Conservation (phyloP, 2,329 filamentous ascomycete genomes). For the Dactylellina leptospora region DNA sequence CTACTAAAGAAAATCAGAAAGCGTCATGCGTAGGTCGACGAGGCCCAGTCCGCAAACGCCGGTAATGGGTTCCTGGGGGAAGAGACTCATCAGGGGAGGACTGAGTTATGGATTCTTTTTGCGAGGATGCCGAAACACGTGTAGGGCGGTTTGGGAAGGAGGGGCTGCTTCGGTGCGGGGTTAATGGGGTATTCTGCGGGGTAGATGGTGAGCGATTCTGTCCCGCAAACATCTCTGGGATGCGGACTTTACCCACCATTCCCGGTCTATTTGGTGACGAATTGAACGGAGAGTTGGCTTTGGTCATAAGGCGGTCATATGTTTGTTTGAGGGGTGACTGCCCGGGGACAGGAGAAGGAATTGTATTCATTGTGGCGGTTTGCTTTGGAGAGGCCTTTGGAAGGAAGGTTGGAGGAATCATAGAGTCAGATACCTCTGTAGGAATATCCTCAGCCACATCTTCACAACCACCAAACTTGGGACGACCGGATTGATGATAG, state of each 20-base stretch:
- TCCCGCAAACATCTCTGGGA: conserved; percentile 19
- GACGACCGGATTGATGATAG: too few species aligned
- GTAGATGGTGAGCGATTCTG: neutral
- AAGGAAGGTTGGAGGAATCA: neutral
- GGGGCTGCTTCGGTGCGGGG: neutral
- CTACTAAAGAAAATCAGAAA: neutral
- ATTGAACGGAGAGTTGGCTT: neutral
- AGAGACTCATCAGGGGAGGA: neutral
- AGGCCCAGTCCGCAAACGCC: conserved; percentile 8
- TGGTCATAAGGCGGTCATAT: neutral
- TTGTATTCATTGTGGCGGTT: neutral
- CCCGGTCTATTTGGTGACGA: neutral
- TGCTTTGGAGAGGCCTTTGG: neutral
- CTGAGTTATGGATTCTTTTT: neutral
- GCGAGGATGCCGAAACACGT: neutral
- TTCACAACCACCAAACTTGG: too few species aligned
- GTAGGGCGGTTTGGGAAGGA: neutral
- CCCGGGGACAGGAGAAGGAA: neutral
- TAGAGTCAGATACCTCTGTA: neutral
- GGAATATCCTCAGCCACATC: too few species aligned
- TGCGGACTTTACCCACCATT: conserved; percentile 30
- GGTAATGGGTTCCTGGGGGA: neutral
- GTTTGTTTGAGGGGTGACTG: neutral
- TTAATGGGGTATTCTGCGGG: too few species aligned
- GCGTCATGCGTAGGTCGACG: neutral